A percentile compares a stretch with the other conserved stretches of the same genome.
Evolutionary conservation across 2,329 filamentous ascomycete genomes (phyloP).

Genomic region (Dactylellina cionopaga): DNA sequence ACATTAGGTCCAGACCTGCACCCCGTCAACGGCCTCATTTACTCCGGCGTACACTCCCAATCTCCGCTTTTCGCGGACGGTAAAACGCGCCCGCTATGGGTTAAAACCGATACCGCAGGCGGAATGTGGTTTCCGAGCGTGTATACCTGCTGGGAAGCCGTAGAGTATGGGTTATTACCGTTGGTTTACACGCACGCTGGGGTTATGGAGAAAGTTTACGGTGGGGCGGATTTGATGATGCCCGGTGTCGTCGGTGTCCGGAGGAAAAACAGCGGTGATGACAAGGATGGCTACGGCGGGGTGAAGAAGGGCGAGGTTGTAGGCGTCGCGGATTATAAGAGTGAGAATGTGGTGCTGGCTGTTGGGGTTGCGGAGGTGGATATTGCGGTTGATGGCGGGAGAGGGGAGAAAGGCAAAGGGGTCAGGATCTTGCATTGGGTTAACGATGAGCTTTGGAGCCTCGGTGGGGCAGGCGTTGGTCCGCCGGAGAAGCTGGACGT

Average conservation of each 20-base stretch:
- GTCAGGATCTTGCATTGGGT: conserved; percentile 74
- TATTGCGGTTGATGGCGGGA: conserved; percentile 65
- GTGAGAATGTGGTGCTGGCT: conserved; percentile 70
- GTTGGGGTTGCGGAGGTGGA: conserved; percentile 74
- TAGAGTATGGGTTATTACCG: conserved; percentile 67
- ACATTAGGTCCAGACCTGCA: conserved; percentile 71
- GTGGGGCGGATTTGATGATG: conserved; percentile 75
- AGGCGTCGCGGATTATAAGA: conserved; percentile 70
- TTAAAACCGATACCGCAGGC: conserved; percentile 69
- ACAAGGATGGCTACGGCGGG: conserved; percentile 54
- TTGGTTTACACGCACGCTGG: conserved; percentile 72
- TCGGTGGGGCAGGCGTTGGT: conserved; percentile 62
- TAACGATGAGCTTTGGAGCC: conserved; percentile 75
- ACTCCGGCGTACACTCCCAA: conserved; percentile 69
- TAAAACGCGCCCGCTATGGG: conserved; percentile 70
- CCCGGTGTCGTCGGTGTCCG: conserved; percentile 71
- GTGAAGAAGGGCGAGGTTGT: conserved; percentile 71
- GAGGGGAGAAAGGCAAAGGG: conserved; percentile 72
- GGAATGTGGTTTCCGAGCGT: conserved; percentile 67
- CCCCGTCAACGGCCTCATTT: conserved; percentile 72
- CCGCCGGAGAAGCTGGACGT: conserved; percentile 66
- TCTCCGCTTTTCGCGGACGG: conserved; percentile 61
- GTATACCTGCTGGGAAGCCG: conserved; percentile 74
- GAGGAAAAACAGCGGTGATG: background rate
- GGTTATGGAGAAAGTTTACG: conserved; percentile 71